phyloP scores from a whole-genome alignment of 2,329 filamentous ascomycete species.

The Bipolaris zeicola region DNA sequence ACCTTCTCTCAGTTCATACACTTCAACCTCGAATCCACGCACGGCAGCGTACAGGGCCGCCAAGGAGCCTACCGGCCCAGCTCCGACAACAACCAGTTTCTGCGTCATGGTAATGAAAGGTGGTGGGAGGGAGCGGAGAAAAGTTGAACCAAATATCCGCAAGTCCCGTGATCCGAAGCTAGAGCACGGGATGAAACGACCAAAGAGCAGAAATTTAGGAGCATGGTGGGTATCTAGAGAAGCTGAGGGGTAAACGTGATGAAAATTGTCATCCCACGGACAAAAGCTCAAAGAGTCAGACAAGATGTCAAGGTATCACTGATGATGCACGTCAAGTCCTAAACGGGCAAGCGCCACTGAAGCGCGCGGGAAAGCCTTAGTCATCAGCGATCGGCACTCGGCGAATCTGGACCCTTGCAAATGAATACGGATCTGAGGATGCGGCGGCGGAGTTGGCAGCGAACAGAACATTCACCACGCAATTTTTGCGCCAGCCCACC shows the following conservation, averaged over 20 bases:
- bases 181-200: not conserved
- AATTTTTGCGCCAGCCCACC: slow-evolving; percentile 27
- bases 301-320: slow-evolving; percentile 13
- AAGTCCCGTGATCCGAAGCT: slow-evolving; percentile 1
- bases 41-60: slow-evolving; percentile 91
- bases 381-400: slow-evolving; percentile 27
- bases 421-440: slow-evolving; percentile 17
- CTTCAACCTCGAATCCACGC: slow-evolving; percentile 85
- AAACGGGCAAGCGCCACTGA: slow-evolving; percentile 25
- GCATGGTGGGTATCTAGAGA: not conserved
- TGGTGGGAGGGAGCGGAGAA: not conserved
- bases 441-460: slow-evolving; percentile 18
- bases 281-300: slow-evolving; percentile 10
- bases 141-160: not conserved
- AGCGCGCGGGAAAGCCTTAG: slow-evolving; percentile 18
- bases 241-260: not conserved
- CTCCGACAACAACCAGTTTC: slow-evolving; percentile 84
- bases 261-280: slow-evolving; percentile 7
- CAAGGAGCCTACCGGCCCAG: slow-evolving; percentile 89
- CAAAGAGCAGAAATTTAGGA: not conserved
- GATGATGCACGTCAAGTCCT: slow-evolving; percentile 24
- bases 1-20: slow-evolving; percentile 95
- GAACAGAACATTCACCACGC: slow-evolving; percentile 8
- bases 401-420: slow-evolving; percentile 22
- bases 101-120: slow-evolving; percentile 49